phyloP scores from a whole-genome alignment of 768 basidiomycete species.

The Russula foetens region DNA sequence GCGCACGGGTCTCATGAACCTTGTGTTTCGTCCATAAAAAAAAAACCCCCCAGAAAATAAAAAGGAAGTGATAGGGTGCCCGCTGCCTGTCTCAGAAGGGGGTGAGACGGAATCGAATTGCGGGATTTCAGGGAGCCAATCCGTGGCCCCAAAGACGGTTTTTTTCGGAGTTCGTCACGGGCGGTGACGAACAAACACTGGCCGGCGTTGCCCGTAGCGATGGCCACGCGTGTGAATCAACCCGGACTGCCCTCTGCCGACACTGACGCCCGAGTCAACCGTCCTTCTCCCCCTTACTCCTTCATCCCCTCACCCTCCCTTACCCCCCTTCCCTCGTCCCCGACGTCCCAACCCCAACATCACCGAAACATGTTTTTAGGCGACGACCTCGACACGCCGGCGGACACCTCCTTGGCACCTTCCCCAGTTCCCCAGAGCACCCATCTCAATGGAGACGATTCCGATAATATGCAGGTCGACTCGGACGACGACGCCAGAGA shows the following conservation, averaged over 20 bases:
- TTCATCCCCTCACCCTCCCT: constrained; percentile 23
- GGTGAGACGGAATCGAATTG: constrained; percentile 6
- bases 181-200: constrained; percentile 29
- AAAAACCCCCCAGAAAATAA: background rate
- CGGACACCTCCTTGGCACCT: constrained; percentile 19
- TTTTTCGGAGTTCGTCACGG: constrained; percentile 31
- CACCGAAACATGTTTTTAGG: constrained; percentile 16
- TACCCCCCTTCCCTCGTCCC: constrained; percentile 21
- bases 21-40: constrained; percentile 16
- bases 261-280: constrained; percentile 31
- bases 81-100: constrained; percentile 10
- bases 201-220: constrained; percentile 29
- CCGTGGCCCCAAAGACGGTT: constrained; percentile 20
- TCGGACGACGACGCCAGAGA: constrained; percentile 35
- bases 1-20: constrained; percentile 18
- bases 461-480: constrained; percentile 64
- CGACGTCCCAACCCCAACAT: constrained; percentile 18
- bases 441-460: constrained; percentile 40
- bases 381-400: constrained; percentile 21
- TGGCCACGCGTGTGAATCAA: constrained; percentile 33
- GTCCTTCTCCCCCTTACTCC: constrained; percentile 26
- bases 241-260: constrained; percentile 29
- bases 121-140: constrained; percentile 20
- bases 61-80: background rate
- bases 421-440: constrained; percentile 25